phyloP scores from a whole-genome alignment of 2,329 filamentous ascomycete species.

The Sarocladiaceae sp. region DNA sequence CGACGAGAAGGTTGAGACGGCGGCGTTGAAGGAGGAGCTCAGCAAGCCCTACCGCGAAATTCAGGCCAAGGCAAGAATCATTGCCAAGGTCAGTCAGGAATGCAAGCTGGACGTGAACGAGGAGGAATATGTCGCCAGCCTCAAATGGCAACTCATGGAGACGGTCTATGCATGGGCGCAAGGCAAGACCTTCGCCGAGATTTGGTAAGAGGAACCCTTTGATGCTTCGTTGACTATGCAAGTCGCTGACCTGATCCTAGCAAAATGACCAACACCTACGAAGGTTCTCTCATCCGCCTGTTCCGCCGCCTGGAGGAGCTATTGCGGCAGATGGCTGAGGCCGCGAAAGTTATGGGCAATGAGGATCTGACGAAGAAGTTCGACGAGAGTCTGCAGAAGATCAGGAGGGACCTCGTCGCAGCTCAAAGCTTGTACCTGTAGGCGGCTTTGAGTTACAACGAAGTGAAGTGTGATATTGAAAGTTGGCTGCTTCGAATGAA shows the following conservation, averaged over 20 bases:
- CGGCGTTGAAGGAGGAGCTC: conserved; percentile 73
- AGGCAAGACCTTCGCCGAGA: conserved; percentile 82
- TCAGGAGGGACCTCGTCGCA: conserved; percentile 88
- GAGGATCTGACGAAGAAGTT: conserved; percentile 92
- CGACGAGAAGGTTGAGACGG: conserved; percentile 85
- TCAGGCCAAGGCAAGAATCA: conserved; percentile 75
- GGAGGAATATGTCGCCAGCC: conserved; percentile 81
- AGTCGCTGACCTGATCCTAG: conserved; percentile 35
- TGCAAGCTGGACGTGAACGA: conserved; percentile 93
- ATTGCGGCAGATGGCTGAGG: conserved; percentile 89
- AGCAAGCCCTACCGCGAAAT: conserved; percentile 82
- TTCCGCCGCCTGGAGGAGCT: conserved; percentile 95
- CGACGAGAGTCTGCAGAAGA: conserved; percentile 75
- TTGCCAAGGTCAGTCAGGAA: conserved; percentile 91
- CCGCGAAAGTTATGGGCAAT: conserved; percentile 95
- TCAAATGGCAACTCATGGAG: conserved; percentile 97
- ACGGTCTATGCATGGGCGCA: conserved; percentile 90
- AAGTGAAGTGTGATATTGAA: conserved; percentile 12
- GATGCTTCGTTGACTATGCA: neutral
- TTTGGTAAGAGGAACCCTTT: conserved; percentile 64
- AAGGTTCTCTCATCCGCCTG: conserved; percentile 90
- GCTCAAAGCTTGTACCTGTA: conserved; percentile 90
- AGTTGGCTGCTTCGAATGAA: too few relatives aligned
- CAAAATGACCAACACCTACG: conserved; percentile 99
- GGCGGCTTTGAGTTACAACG: neutral